Evolutionary conservation across 192 early-diverging fungal genomes (phyloP).

Genomic region (Umbelopsis sp.): DNA sequence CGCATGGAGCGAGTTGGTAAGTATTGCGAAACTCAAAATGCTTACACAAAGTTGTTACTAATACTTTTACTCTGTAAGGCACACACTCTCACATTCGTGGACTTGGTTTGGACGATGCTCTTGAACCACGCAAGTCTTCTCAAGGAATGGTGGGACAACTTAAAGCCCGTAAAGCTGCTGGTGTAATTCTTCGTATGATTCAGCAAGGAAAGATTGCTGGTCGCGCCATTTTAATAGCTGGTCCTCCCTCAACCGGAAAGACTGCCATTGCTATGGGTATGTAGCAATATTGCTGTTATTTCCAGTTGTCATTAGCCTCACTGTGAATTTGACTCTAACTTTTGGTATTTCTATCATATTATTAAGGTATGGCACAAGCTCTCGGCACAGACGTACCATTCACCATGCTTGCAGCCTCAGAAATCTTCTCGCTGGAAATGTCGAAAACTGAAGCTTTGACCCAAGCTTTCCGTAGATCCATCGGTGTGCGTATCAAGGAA

Average conservation of each 20-base stretch:
- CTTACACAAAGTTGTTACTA: not conserved
- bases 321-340: not conserved
- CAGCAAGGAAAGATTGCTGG: conserved; percentile 98
- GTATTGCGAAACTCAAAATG: not conserved
- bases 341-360: not conserved
- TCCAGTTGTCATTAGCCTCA: not conserved
- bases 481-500: conserved; percentile 98
- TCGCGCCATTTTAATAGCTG: conserved; percentile 96
- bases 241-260: conserved; percentile 98
- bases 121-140: conserved; percentile 82
- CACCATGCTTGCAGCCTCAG: conserved; percentile 95
- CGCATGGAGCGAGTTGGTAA: conserved; percentile 86
- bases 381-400: conserved; percentile 96
- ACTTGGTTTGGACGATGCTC: conserved; percentile 91
- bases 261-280: conserved; percentile 99
- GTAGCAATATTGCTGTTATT: not conserved
- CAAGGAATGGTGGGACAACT: conserved; percentile 99
- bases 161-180: conserved; percentile 94
- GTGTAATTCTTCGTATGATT: conserved; percentile 95
- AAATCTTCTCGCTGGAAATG: conserved; percentile 99
- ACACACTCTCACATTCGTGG: conserved; percentile 98
- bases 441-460: conserved; percentile 97
- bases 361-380: conserved; percentile 51
- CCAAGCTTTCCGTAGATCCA: conserved; percentile 96
- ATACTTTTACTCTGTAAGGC: conserved; percentile 51